These are phyloP conservation scores for Fusarium nodosum DNA, from an alignment of 2,329 filamentous ascomycete species.

Conservation along the genomic window DNA sequence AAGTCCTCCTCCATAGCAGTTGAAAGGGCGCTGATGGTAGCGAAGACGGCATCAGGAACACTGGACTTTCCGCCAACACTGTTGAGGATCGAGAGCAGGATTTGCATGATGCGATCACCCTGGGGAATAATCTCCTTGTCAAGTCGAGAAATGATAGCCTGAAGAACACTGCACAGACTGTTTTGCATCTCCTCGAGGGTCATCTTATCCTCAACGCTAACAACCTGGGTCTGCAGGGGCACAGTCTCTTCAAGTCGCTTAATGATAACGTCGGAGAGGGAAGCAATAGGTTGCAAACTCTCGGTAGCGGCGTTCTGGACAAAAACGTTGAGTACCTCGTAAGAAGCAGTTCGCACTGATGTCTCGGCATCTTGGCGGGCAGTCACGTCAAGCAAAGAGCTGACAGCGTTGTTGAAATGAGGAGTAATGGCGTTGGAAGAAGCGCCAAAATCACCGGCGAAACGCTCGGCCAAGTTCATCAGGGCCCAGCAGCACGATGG, in stretches of 20 bases:
- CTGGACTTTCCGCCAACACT: conserved; percentile 87
- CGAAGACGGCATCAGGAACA: conserved; percentile 94
- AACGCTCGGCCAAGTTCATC: conserved; percentile 97
- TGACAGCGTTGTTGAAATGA: conserved; percentile 93
- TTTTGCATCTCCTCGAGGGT: conserved; percentile 98
- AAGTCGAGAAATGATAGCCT: conserved; percentile 90
- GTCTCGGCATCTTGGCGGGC: conserved; percentile 86
- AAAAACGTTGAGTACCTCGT: conserved; percentile 96
- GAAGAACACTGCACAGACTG: conserved; percentile 89
- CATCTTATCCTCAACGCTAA: conserved; percentile 96
- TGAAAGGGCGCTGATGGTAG: conserved; percentile 90
- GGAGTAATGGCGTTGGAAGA: conserved; percentile 84
- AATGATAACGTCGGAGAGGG: conserved; percentile 87
- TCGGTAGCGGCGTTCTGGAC: conserved; percentile 91
- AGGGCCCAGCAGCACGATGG: conserved; percentile 98
- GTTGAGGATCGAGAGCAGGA: conserved; percentile 83
- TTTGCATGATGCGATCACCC: conserved; percentile 93
- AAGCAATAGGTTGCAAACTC: conserved; percentile 83
- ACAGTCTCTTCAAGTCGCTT: conserved; percentile 92
- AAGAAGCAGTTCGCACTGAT: conserved; percentile 91
- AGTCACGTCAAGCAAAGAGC: conserved; percentile 86
- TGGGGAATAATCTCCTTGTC: conserved; percentile 92
- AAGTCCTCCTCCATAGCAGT: conserved; percentile 94
- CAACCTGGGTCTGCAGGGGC: conserved; percentile 89
- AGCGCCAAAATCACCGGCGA: conserved; percentile 86